Evolutionary conservation across 441 rosid species (phyloP), one percentile per base, ranked within the genome.

Genomic region (Raphanus hybrid): DNA sequence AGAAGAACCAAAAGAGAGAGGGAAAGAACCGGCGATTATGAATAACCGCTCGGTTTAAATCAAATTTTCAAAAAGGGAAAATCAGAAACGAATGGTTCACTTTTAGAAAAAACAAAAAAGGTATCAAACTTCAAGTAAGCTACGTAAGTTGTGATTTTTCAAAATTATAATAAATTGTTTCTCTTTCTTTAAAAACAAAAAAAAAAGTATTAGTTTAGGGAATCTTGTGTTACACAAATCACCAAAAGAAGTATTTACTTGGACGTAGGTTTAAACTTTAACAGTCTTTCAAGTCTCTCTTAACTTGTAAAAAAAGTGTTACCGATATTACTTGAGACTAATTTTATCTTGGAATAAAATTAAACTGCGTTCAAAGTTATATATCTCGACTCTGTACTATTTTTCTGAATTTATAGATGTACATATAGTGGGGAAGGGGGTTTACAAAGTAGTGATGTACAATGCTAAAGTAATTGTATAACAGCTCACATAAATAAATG

Each of bases 201-300:
- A 11, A 11, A 23, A 50, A 34, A 54, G 15, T 6, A 64, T 72
- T 72, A 34, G 26, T 52, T 39, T 52, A 5, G 5, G 50, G 52
- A 73, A 64, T 20, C 69, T 57, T 77, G 63, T 57, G 76, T 58
- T 71, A 15, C 26, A 23, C 26, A 45, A 37, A 48, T 12, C 80
- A 76, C 63, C 29, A 71, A 65, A 59, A 71, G 62, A 23, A 77
- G 54, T 66, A 12, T 2, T 71, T 77, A 59, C 76, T 71, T 66
- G 64, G 64, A 45, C 55, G 81, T 71, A 58, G 35, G 76, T 71
- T 71, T 77, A 34, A 71, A 71, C 80, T 77, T 65, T 16, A 77
- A 71, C 41, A 43, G 73, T 59, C 67, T 77, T 77, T 71, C 37
- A 78, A 71, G 81, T 48, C 64, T 78, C 68, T 23, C 76, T 78